Base-by-base conservation (phyloP, 148 eudicot species). In the Fagopyrum homotropicum region DNA sequence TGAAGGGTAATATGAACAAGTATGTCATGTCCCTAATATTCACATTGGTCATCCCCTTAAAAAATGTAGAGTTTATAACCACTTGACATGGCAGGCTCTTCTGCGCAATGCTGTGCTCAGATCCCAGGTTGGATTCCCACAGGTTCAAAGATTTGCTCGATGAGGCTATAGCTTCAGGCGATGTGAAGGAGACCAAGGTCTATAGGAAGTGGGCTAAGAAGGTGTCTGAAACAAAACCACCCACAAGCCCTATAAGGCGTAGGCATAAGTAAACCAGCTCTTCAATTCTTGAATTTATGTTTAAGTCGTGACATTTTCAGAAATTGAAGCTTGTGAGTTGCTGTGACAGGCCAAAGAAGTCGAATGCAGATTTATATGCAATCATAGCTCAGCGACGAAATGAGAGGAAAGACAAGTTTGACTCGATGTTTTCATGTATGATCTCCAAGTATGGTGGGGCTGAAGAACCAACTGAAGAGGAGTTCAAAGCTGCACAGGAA, bases 1-100 rank as follows among this genome's bases (percentile, higher is more conserved):
- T 56, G 83, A 92, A 88, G 89, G 99, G 99, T 69, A 84, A 89
- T 75, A 92, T 95, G 99, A 87, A 88, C 52, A 95, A 86, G 99
- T 92, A 83, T 8, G 3, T 47, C 14, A 50, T 70, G 40, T 35
- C 40, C 40, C 2, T 35, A 35, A 35, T 50, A 3, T 59, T 26
- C 63, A 30, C 35, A 9, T 73, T 7, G 56, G 43, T 15, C 35
- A n/a, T 5, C 0, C 17, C 16, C 43, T 14, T 12, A 14, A 2
- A 19, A 3, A 9, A 64, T 52, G 14, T 76, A 19, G 48, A 1
- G 17, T 19, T 76, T 45, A 51, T 52, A 6, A 26, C 26, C 47
- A 30, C 55, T 75, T 72, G 75, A 45, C 49, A 26, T 69, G 72
- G 35, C 82, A 95, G 99, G 90, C 88, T 95, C 66, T 95, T 92